Evolutionary conservation across 2,329 filamentous ascomycete genomes (phyloP).

Genomic region (Ophiostoma quercus): DNA sequence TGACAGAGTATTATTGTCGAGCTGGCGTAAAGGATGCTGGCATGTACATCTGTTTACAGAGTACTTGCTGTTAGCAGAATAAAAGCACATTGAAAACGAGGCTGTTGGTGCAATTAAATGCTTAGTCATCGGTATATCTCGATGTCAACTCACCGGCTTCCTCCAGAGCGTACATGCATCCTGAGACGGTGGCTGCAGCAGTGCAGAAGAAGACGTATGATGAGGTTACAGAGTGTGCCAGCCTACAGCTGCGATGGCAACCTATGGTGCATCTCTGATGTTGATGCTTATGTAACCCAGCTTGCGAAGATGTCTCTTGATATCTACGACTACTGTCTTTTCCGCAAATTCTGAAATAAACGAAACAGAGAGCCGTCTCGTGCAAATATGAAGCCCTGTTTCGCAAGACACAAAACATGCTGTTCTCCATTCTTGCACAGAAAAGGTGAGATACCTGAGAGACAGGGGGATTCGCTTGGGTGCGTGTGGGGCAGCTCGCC

Average conservation of each 20-base stretch:
- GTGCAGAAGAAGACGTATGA: neutral
- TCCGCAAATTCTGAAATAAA: neutral
- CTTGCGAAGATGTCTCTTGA: neutral
- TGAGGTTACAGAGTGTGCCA: neutral
- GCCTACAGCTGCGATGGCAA: neutral
- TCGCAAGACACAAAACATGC: neutral
- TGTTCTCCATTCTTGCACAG: neutral
- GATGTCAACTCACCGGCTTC: no score
- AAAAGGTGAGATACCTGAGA: neutral
- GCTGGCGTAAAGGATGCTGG: neutral
- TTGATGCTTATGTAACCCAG: neutral
- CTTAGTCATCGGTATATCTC: neutral
- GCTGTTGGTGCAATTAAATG: neutral
- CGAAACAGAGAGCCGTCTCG: neutral
- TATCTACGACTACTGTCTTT: neutral
- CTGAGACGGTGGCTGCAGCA: neutral
- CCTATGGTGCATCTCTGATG: neutral
- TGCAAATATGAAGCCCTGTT: neutral
- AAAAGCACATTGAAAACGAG: neutral
- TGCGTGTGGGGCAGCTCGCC: slow-evolving; percentile 8
- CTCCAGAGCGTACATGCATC: neutral
- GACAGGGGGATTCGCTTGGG: slow-evolving; percentile 2
- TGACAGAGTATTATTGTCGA: neutral
- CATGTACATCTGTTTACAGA: no score
- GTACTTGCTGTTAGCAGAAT: no score